phyloP scores from a whole-genome alignment of 768 basidiomycete species.

The Harrya chromipes region DNA sequence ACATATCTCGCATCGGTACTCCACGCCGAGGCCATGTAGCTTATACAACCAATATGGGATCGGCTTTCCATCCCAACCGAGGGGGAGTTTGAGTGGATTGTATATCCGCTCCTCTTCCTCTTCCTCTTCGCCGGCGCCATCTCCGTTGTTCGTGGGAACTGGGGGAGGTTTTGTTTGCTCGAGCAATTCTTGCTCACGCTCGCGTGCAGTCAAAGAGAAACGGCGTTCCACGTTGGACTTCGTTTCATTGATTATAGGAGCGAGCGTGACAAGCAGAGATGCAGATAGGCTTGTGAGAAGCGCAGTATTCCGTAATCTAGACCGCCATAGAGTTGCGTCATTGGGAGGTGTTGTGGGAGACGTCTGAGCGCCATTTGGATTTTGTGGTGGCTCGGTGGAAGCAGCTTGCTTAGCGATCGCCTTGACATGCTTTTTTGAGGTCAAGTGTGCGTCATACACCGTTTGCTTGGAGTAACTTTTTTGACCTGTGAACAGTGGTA shows the following conservation, averaged over 20 bases:
- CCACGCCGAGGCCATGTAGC: slow-evolving; percentile 95
- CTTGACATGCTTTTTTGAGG: slow-evolving; percentile 94
- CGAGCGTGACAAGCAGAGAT: slow-evolving; percentile 61
- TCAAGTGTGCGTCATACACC: slow-evolving; percentile 94
- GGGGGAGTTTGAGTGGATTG: slow-evolving; percentile 94
- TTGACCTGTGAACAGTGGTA: slow-evolving; percentile 58
- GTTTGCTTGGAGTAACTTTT: slow-evolving; percentile 96
- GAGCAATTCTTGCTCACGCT: slow-evolving; percentile 89
- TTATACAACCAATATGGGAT: slow-evolving; percentile 99
- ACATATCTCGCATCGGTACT: slow-evolving; percentile 97
- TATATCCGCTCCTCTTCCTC: slow-evolving; percentile 97
- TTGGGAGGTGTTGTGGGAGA: slow-evolving; percentile 34
- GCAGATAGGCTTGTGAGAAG: slow-evolving; percentile 68
- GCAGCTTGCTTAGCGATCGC: slow-evolving; percentile 71
- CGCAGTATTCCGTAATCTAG: slow-evolving; percentile 63
- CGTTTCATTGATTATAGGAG: slow-evolving; percentile 75
- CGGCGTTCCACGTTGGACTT: slow-evolving; percentile 95
- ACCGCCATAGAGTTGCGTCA: slow-evolving; percentile 29
- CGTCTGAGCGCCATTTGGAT: slow-evolving; percentile 32
- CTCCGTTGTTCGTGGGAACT: slow-evolving; percentile 41
- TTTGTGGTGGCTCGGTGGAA: slow-evolving; percentile 33
- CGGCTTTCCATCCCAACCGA: slow-evolving; percentile 98
- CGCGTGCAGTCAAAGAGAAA: slow-evolving; percentile 94
- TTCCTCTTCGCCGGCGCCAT: slow-evolving; percentile 69
- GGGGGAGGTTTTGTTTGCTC: slow-evolving; percentile 61